Percentiles rank a stretch among this genome's conserved stretches.
Conservation (phyloP, 176 grass and related monocot genomes). For the Carex scoparia region DNA sequence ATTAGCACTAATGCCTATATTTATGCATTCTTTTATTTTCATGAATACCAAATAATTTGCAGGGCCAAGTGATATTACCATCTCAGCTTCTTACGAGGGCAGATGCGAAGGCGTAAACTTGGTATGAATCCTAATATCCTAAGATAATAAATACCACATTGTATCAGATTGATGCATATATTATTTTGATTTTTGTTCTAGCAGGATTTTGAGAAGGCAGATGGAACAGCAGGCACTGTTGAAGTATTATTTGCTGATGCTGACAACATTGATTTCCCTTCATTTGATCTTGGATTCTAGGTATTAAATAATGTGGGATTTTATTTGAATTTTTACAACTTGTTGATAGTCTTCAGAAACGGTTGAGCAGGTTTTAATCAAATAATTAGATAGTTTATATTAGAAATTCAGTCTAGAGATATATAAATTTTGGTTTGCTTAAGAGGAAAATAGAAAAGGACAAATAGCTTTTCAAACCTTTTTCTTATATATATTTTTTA, state of each 20-base stretch:
- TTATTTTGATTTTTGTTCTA: not conserved
- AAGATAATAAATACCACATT: not conserved
- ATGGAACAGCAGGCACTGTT: not conserved
- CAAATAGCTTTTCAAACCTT: no score
- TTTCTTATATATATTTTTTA: no score
- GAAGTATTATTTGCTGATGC: not conserved
- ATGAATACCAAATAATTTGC: not conserved
- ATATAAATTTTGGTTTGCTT: no score
- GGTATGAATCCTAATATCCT: not conserved
- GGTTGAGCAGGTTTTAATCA: no score
- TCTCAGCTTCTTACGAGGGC: not conserved
- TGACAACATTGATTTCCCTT: not conserved
- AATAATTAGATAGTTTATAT: no score
- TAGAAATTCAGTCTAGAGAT: no score
- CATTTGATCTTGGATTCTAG: constrained; percentile 20
- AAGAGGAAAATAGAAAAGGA: no score
- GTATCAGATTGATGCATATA: not conserved
- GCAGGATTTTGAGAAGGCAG: not conserved
- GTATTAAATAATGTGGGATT: not conserved
- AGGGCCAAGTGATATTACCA: not conserved
- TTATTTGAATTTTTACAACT: no score
- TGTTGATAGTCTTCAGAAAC: no score
- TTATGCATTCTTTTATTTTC: not conserved
- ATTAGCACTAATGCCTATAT: not conserved
- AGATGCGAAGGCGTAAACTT: not conserved